A percentile compares a stretch with the other conserved stretches of the same genome.
These are phyloP conservation scores for Aristolochia fimbriata DNA, from an alignment of 164 flowering plant genomes.

Conservation along the genomic window DNA sequence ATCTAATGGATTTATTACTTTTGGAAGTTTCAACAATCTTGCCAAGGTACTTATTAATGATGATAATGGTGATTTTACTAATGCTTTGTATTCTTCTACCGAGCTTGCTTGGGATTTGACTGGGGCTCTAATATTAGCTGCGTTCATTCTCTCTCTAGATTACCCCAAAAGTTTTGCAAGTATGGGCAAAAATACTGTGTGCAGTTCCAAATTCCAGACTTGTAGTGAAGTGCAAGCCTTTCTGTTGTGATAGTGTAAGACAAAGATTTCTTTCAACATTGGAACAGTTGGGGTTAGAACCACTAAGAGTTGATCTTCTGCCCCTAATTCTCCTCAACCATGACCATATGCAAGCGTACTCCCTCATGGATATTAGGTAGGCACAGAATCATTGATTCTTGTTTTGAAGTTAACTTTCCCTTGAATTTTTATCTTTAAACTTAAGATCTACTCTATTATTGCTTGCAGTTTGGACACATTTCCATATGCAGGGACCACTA, in stretches of 20 bases:
- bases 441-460: background rate
- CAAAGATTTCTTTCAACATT: slow-evolving; percentile 75
- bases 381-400: background rate
- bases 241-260: slow-evolving; percentile 86
- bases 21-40: slow-evolving; percentile 96
- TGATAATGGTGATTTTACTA: background rate
- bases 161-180: slow-evolving; percentile 91
- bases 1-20: slow-evolving; percentile 86
- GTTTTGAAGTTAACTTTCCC: background rate
- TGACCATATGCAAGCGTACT: slow-evolving; percentile 97
- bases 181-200: slow-evolving; percentile 92
- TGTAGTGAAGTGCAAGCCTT: slow-evolving; percentile 94
- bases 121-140: background rate
- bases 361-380: slow-evolving; percentile 97
- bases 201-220: slow-evolving; percentile 97
- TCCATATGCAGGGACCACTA: slow-evolving; percentile 98
- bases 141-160: slow-evolving; percentile 38
- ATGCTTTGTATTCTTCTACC: background rate
- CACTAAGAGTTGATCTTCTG: slow-evolving; percentile 93
- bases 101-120: background rate
- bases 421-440: background rate
- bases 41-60: slow-evolving; percentile 60
- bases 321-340: slow-evolving; percentile 95
- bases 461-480: slow-evolving; percentile 84
- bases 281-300: slow-evolving; percentile 87